Percentiles rank a stretch among this genome's conserved stretches.
Evolutionary conservation across 805 yeast species (phyloP).

Genomic region (Sugiyamaella valdiviana): DNA sequence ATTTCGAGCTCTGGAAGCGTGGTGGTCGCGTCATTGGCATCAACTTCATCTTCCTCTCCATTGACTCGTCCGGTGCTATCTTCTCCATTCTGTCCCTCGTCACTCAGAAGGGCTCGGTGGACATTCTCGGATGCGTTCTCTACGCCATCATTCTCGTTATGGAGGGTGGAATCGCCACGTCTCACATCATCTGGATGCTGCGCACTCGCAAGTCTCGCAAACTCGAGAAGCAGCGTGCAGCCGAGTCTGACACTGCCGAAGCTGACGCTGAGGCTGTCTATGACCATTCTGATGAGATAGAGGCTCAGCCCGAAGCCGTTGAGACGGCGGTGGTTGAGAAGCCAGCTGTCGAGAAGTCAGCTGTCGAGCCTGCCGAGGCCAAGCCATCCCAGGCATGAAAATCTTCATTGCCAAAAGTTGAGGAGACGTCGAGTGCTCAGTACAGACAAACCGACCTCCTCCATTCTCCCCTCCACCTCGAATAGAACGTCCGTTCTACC

Average conservation of each 20-base stretch:
- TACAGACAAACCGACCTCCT: no score
- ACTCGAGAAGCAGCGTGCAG: background rate
- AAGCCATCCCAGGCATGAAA: background rate
- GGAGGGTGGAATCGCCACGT: slow-evolving; percentile 69
- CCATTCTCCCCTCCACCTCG: no score
- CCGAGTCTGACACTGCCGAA: background rate
- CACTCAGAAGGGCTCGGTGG: slow-evolving; percentile 50
- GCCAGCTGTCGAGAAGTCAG: background rate
- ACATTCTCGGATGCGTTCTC: slow-evolving; percentile 71
- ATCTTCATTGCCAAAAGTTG: background rate
- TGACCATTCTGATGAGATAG: background rate
- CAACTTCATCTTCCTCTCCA: slow-evolving; percentile 66
- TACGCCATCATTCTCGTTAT: slow-evolving; percentile 66
- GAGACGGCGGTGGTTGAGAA: background rate
- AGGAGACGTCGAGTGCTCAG: no score
- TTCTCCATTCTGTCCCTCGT: slow-evolving; percentile 63
- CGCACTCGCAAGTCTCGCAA: slow-evolving; percentile 21
- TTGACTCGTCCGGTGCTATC: slow-evolving; percentile 80
- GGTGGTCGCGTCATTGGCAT: slow-evolving; percentile 84
- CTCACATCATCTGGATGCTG: slow-evolving; percentile 66
- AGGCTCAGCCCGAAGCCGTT: background rate
- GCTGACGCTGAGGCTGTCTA: background rate
- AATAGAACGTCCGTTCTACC: no score
- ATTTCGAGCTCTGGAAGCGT: slow-evolving; percentile 73
- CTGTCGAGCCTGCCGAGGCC: background rate